Evolutionary conservation across 2,329 filamentous ascomycete genomes (phyloP).

Genomic region (Monilinia fructigena): DNA sequence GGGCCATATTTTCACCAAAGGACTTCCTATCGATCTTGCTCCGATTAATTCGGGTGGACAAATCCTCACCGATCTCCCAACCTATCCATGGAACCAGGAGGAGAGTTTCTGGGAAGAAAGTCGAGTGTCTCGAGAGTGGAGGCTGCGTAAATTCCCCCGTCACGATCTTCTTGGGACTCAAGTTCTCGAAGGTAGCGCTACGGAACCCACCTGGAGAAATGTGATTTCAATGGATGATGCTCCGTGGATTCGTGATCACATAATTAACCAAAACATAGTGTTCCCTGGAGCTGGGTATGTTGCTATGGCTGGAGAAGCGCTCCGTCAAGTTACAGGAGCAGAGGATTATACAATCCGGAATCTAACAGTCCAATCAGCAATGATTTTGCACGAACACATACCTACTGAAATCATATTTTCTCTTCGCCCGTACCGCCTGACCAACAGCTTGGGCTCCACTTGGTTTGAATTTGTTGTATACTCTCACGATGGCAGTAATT

Average conservation of each 20-base stretch:
- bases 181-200: background rate
- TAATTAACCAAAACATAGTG: background rate
- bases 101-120: constrained; percentile 53
- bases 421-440: background rate
- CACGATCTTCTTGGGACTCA: background rate
- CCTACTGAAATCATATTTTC: background rate
- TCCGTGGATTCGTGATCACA: constrained; percentile 3
- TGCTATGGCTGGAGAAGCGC: background rate
- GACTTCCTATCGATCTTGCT: background rate
- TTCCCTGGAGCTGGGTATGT: constrained; percentile 1
- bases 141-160: background rate
- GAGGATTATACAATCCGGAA: background rate
- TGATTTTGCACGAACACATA: background rate
- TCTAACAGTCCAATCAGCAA: background rate
- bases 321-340: background rate
- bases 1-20: background rate
- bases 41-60: background rate
- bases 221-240: background rate
- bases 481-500: background rate
- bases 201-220: constrained; percentile 32
- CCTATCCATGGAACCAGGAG: constrained; percentile 54
- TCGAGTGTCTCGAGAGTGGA: constrained; percentile 45
- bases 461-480: constrained; percentile 2
- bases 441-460: background rate
- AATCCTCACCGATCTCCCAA: constrained; percentile 47